Percentiles rank a stretch among this genome's conserved stretches.
These are phyloP conservation scores for Pezicula neosporulosa DNA, from an alignment of 2,329 filamentous ascomycete species.

Conservation along the genomic window DNA sequence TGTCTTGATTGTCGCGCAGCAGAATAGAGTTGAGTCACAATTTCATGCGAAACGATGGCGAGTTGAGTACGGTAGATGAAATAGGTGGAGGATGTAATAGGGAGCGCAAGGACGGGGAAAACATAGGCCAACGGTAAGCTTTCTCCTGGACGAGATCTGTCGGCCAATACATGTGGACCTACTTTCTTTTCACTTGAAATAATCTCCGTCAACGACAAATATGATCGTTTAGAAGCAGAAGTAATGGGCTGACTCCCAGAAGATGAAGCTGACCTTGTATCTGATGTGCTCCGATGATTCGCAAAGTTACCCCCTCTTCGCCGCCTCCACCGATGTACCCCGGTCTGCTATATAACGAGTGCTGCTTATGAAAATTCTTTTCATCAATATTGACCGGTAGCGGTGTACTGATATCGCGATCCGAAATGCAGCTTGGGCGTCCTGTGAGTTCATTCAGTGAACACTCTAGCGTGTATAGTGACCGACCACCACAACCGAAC, in stretches of 20 bases:
- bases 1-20: conserved; percentile 16
- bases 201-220: background rate
- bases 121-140: conserved; percentile 1
- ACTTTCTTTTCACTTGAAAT: background rate
- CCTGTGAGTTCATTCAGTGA: conserved; percentile 20
- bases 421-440: conserved; percentile 22
- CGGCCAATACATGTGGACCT: conserved; percentile 4
- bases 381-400: conserved; percentile 19
- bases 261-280: too few species aligned
- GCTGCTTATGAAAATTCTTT: conserved; percentile 3
- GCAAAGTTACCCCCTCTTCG: too few species aligned
- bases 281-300: too few species aligned
- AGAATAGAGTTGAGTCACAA: conserved; percentile 20
- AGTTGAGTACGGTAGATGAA: conserved; percentile 24
- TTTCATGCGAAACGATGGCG: conserved; percentile 21
- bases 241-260: background rate
- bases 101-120: conserved; percentile 10
- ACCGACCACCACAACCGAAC: conserved; percentile 25
- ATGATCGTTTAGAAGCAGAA: background rate
- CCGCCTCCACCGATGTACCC: too few species aligned
- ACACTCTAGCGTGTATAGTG: conserved; percentile 21
- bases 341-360: background rate
- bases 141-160: conserved; percentile 6
- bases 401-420: conserved; percentile 21
- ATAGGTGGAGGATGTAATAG: conserved; percentile 15